Evolutionary conservation across 2,329 filamentous ascomycete genomes (phyloP), one percentile per base, ranked within the genome.

Genomic region (Westerdykella aurantiaca): DNA sequence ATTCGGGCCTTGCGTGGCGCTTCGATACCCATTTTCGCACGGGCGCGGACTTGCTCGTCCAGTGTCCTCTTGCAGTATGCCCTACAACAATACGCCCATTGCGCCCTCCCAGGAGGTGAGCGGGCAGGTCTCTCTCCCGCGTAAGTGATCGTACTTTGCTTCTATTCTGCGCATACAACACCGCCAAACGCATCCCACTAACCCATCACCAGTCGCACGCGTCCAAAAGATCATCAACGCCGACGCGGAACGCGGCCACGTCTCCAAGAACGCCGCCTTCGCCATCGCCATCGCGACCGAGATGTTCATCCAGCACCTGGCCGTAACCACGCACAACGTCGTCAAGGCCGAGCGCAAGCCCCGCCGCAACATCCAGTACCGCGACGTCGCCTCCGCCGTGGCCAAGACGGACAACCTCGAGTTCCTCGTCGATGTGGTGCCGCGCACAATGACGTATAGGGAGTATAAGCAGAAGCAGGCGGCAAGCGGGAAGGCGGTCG

Each of bases 211-310:
- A 97, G 93, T 97, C 44, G 87, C 93, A 14, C 82, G 93, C 58
- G 88, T 98, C 46, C 96, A 96, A 72, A 95, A 95, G 72, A 95
- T 98, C 64, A 88, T 98, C 48, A 79, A 82, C 39, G 79, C 88
- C 45, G 93, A 98, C 68, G 60, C 59, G 0, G 82, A 87, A 35
- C 91, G 96, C 50, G 86, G 95, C 49, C 76, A 75, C 50, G 80
- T 86, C 68, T 95, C 90, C 38, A 95, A 90, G 68, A 95, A 95
- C 61, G 91, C 91, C 42, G 86, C 90, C 16, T 97, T 97, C 66
- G 83, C 91, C 45, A 94, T 97, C 58, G 90, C 91, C 1, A 78
- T 95, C 47, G 93, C 93, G 17, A 90, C 93, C 3, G 93, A 98
- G 71, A 83, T 95, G 78, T 97, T 98, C 72, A 84, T 98, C 17